Percentiles rank a stretch among this genome's conserved stretches.
Conservation (phyloP, 148 eudicot genomes). For the Silene latifolia region DNA sequence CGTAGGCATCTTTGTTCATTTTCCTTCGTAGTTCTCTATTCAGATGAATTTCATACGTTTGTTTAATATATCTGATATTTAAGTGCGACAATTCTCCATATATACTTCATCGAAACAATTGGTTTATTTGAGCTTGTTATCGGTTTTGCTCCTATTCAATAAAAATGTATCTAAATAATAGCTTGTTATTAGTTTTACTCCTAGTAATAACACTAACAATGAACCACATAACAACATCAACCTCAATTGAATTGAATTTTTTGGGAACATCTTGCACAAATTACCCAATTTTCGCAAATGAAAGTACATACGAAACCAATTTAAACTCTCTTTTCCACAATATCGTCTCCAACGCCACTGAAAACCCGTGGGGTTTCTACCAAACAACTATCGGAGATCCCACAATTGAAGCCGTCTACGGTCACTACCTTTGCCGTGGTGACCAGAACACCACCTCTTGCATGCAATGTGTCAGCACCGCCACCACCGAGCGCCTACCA, state of each 20-base stretch:
- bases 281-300: conserved; percentile 22
- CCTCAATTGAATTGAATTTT: background rate
- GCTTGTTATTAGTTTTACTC: no score
- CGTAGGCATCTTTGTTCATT: no score
- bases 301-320: conserved; percentile 31
- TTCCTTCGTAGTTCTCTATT: no score
- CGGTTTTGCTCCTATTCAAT: no score
- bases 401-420: conserved; percentile 16
- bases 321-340: conserved; percentile 28
- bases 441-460: conserved; percentile 23
- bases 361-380: conserved; percentile 21
- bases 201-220: background rate
- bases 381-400: conserved; percentile 7
- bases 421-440: conserved; percentile 42
- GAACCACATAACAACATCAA: background rate
- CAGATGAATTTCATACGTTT: no score
- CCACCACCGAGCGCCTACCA: conserved; percentile 11
- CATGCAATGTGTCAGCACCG: conserved; percentile 22
- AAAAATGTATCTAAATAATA: no score
- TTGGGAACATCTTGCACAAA: background rate
- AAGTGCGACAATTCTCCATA: no score
- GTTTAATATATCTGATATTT: no score
- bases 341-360: conserved; percentile 15
- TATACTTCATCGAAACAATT: no score
- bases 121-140: no score